These are phyloP conservation scores for Pseudozyma tsukubaensis DNA, from an alignment of 1,284 basidiomycete species.

Conservation along the genomic window DNA sequence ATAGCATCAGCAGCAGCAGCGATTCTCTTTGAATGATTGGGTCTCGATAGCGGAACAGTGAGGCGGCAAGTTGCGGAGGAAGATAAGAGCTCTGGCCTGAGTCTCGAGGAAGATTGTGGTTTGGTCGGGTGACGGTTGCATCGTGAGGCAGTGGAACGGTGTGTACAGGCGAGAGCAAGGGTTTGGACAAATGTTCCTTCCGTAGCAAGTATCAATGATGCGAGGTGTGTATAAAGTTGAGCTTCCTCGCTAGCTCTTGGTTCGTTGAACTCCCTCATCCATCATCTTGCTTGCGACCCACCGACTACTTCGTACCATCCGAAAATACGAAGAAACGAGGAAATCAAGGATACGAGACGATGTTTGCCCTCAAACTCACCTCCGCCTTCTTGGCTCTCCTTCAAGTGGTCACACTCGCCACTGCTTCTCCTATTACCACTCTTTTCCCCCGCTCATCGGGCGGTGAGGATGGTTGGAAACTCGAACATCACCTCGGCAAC, in stretches of 20 bases:
- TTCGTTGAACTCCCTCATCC: not conserved
- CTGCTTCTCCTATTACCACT: slow-evolving; percentile 5
- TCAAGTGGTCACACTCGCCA: slow-evolving; percentile 21
- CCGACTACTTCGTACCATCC: not conserved
- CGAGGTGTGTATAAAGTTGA: no score
- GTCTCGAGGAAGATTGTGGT: no score
- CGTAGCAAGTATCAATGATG: no score
- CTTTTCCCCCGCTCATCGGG: not conserved
- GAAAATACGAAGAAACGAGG: not conserved
- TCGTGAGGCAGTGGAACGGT: no score
- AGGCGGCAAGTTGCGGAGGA: no score
- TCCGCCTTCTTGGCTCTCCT: not conserved
- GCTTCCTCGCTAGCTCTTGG: no score
- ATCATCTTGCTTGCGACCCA: not conserved
- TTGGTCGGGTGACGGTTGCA: no score
- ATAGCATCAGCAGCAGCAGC: not conserved
- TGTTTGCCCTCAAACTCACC: not conserved
- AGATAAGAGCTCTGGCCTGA: no score
- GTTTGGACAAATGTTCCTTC: no score
- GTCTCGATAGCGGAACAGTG: no score
- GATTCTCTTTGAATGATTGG: no score
- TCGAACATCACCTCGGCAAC: slow-evolving; percentile 40
- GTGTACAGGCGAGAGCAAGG: no score
- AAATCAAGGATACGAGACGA: not conserved
- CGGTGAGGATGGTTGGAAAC: not conserved